phyloP scores from a whole-genome alignment of 2,329 filamentous ascomycete species.

The Alternaria dauci region DNA sequence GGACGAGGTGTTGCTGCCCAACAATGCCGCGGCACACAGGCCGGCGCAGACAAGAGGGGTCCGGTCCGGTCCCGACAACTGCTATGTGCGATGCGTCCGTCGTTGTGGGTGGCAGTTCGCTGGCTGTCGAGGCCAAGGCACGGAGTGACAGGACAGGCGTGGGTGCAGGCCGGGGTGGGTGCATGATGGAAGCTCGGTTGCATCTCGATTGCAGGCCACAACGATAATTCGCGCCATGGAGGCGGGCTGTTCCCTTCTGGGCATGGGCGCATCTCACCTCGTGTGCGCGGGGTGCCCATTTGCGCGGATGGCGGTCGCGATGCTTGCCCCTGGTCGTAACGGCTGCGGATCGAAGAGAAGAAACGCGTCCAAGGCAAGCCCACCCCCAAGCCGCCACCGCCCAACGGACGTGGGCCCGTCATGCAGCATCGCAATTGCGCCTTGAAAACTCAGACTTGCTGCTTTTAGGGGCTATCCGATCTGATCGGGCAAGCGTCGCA shows the following conservation, averaged over 20 bases:
- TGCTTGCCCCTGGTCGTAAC: slow-evolving; percentile 32
- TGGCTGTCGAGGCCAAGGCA: slow-evolving; percentile 24
- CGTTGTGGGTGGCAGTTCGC: slow-evolving; percentile 13
- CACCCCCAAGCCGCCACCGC: slow-evolving; percentile 8
- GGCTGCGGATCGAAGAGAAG: slow-evolving; percentile 33
- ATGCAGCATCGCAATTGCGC: slow-evolving; percentile 10
- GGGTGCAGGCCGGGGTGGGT: slow-evolving; percentile 23
- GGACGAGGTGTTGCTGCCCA: slow-evolving; percentile 18
- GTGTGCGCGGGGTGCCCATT: slow-evolving; percentile 31
- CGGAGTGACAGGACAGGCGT: slow-evolving; percentile 26
- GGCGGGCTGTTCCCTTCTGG: slow-evolving; percentile 26
- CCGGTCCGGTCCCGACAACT: background rate
- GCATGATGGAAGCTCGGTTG: slow-evolving; percentile 31
- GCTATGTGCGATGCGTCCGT: slow-evolving; percentile 5
- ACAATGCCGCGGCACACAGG: slow-evolving; percentile 1
- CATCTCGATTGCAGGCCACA: slow-evolving; percentile 37
- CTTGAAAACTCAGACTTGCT: background rate
- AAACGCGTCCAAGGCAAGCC: background rate
- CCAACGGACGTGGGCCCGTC: slow-evolving; percentile 22
- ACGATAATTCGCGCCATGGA: slow-evolving; percentile 31
- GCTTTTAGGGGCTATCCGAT: slow-evolving; percentile 22
- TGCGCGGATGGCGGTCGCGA: slow-evolving; percentile 32
- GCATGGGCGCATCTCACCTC: slow-evolving; percentile 32
- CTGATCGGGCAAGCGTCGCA: slow-evolving; percentile 33
- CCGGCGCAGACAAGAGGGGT: background rate